phyloP scores from a whole-genome alignment of 1,284 basidiomycete genomes.

The Boletus hoseneyae region DNA sequence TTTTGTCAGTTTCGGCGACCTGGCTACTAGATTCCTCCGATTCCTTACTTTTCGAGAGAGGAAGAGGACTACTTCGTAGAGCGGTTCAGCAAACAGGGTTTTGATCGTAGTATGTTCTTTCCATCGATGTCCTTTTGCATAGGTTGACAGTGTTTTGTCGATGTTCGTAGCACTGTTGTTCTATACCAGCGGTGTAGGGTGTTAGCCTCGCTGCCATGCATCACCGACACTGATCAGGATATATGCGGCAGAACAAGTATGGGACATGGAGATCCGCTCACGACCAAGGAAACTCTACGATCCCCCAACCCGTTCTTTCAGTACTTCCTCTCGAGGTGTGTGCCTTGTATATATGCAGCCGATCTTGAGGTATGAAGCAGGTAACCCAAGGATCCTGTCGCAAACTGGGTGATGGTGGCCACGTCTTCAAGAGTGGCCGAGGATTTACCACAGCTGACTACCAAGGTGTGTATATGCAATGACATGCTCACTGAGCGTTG shows the following conservation, averaged over 20 bases:
- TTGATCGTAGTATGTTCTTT: conserved; percentile 51
- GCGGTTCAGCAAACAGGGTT: conserved; percentile 54
- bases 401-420: conserved; percentile 50
- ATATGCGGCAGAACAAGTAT: conserved; percentile 44
- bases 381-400: conserved; percentile 55
- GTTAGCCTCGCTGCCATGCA: not conserved
- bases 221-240: conserved; percentile 1
- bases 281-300: conserved; percentile 55
- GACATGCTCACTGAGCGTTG: not conserved
- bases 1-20: not conserved
- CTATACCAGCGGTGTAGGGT: conserved; percentile 47
- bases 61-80: conserved; percentile 69
- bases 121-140: not conserved
- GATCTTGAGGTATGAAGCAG: not conserved
- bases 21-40: conserved; percentile 47
- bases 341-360: not conserved
- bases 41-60: conserved; percentile 52
- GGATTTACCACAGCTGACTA: conserved; percentile 51
- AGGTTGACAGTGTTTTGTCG: not conserved
- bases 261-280: conserved; percentile 49
- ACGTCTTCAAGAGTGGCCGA: conserved; percentile 41
- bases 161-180: conserved; percentile 48
- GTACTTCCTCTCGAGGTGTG: conserved; percentile 52
- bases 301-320: conserved; percentile 54
- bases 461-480: conserved; percentile 38